Evolutionary conservation across 345 rosid genomes (phyloP), one percentile per base, ranked within the genome.

Genomic region (Draba incana): DNA sequence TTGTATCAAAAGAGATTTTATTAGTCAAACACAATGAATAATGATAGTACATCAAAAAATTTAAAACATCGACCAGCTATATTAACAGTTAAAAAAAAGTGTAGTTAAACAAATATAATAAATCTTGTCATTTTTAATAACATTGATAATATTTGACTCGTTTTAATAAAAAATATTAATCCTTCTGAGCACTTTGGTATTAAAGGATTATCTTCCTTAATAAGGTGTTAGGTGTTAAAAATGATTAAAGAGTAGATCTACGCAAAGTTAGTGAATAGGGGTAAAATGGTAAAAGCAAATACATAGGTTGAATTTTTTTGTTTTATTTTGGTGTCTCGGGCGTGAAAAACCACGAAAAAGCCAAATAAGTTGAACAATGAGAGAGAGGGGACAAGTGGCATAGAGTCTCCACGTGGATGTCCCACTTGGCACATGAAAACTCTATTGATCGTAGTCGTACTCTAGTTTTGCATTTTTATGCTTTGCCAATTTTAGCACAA

Each of bases 361-460:
- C 30, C 66, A 64, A 70, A 52, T 41, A 61, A 58, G 16, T 48
- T 10, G 37, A 33, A 14, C 1, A 44, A 57, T 57, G 33, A 28
- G n/a, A 46, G 54, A 39, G 8, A 24, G 45, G 27, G 25, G 61
- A 72, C 77, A 65, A 72, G 77, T 72, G 75, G 23, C 46, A 45
- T 62, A 3, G 66, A 3, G 38, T 49, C 42, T 55, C 75, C 78
- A 75, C 78, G 78, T 68, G 54, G 66, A 47, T 56, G 35, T 62
- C 66, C 53, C 78, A 75, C 78, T 69, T 75, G 78, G 70, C 75
- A 75, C 24, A 53, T 54, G 1, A 10, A 33, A 39, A 49, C 37
- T 63, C 53, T 28, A 52, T 42, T 39, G 27, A 35, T n/a, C n/a
- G n/a, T n/a, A n/a, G n/a, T 8, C 20, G n/a, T 44, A 61, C 65